A percentile compares a stretch with the other conserved stretches of the same genome.
Evolutionary conservation across 768 basidiomycete genomes (phyloP).

Genomic region (Podaxis sp.): DNA sequence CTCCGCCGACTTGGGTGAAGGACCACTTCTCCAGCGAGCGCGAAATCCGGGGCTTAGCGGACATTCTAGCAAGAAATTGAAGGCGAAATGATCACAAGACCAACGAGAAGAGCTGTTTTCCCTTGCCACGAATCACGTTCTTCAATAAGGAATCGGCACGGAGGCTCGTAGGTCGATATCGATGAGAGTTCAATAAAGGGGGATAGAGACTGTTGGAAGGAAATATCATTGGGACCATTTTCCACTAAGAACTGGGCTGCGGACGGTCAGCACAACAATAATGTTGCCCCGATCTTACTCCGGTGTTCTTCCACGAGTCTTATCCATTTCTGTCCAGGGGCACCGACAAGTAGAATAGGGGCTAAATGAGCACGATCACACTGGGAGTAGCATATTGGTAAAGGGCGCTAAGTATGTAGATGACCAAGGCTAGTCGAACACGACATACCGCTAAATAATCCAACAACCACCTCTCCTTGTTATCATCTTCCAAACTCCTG

Average conservation of each 20-base stretch:
- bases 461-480: too few species aligned
- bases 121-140: not conserved
- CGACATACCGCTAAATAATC: too few species aligned
- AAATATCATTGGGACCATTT: not conserved
- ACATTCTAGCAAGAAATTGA: constrained; percentile 4
- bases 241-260: not conserved
- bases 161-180: not conserved
- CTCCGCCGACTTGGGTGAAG: constrained; percentile 65
- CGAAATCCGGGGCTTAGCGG: not conserved
- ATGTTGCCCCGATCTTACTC: too few species aligned
- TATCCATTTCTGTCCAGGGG: too few species aligned
- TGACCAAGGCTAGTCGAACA: too few species aligned
- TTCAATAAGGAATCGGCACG: not conserved
- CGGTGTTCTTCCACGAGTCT: too few species aligned
- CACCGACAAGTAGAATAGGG: too few species aligned
- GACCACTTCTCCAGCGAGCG: constrained; percentile 46
- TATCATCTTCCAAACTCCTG: too few species aligned
- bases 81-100: not conserved
- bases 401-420: too few species aligned
- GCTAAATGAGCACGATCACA: too few species aligned
- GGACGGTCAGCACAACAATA: too few species aligned
- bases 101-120: not conserved
- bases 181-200: not conserved
- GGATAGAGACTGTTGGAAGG: not conserved
- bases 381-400: too few species aligned